phyloP scores from a whole-genome alignment of 192 early-diverging fungal genomes.

The Piromyces finnis region DNA sequence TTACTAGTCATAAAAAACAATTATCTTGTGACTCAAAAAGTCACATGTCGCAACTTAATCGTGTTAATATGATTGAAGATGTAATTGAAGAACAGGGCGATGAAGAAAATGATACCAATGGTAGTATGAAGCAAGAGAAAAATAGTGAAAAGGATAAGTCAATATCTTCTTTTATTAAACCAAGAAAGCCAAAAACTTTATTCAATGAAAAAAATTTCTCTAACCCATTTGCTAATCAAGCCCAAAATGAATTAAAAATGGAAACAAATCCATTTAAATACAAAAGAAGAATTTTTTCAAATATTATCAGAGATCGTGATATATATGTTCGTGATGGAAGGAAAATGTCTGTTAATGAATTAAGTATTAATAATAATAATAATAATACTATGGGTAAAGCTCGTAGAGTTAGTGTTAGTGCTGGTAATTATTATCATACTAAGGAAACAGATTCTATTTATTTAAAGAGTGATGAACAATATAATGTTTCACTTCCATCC shows the following conservation, averaged over 20 bases:
- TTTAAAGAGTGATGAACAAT: neutral
- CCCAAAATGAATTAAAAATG: neutral
- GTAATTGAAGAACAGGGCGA: neutral
- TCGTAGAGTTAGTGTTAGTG: neutral
- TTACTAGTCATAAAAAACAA: no score
- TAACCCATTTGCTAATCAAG: neutral
- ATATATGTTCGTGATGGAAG: neutral
- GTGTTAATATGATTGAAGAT: neutral
- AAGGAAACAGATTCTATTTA: neutral
- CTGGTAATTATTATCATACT: neutral
- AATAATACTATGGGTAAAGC: neutral
- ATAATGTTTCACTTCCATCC: neutral
- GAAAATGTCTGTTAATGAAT: neutral
- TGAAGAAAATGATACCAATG: neutral
- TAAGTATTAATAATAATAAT: neutral
- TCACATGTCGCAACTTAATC: no score
- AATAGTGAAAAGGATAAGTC: neutral
- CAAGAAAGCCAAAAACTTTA: neutral
- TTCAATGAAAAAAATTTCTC: neutral
- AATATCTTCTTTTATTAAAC: neutral
- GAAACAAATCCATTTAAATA: neutral
- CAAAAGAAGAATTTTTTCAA: neutral
- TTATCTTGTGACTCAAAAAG: no score
- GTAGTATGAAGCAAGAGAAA: no score
- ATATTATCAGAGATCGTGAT: neutral